Percentiles rank a stretch among this genome's conserved stretches.
Conservation (phyloP, 768 basidiomycete genomes). For the Punctularia strigosozonata region DNA sequence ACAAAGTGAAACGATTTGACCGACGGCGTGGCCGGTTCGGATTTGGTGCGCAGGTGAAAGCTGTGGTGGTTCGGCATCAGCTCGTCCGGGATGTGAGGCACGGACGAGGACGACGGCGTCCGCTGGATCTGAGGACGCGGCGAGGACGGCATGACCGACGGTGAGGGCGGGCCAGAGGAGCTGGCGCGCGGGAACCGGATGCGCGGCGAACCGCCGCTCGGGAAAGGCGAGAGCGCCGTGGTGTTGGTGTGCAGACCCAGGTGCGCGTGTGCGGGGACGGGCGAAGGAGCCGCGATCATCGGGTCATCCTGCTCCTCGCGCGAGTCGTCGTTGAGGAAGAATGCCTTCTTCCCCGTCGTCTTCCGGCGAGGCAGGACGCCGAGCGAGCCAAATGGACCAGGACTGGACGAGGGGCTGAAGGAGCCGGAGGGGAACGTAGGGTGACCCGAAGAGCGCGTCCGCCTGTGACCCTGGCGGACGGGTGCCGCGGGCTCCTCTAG, state of each 20-base stretch:
- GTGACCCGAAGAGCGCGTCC: too few relatives aligned
- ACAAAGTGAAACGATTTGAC: constrained; percentile 84
- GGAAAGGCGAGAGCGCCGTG: constrained; percentile 6
- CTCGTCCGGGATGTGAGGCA: constrained; percentile 31
- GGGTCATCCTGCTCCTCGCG: too few relatives aligned
- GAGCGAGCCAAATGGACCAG: too few relatives aligned
- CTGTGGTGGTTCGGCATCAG: constrained; percentile 12
- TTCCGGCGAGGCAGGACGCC: too few relatives aligned
- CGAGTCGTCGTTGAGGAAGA: too few relatives aligned
- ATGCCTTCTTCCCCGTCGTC: too few relatives aligned
- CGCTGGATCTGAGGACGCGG: constrained; percentile 15
- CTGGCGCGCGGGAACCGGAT: constrained; percentile 32
- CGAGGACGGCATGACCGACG: constrained; percentile 12
- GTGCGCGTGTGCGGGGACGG: too few relatives aligned
- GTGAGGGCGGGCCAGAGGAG: constrained; percentile 8
- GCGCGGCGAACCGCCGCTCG: constrained; percentile 6
- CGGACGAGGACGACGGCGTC: constrained; percentile 33
- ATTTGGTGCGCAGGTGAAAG: constrained; percentile 31
- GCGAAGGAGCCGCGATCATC: too few relatives aligned
- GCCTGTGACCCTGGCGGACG: too few relatives aligned
- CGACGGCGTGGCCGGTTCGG: constrained; percentile 50
- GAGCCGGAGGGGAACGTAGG: too few relatives aligned
- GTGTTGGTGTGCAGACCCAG: neutral
- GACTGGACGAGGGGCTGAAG: too few relatives aligned
- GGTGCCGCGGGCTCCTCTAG: too few relatives aligned